Conservation (phyloP, 345 rosid genomes). For the Pelargonium nanum region DNA sequence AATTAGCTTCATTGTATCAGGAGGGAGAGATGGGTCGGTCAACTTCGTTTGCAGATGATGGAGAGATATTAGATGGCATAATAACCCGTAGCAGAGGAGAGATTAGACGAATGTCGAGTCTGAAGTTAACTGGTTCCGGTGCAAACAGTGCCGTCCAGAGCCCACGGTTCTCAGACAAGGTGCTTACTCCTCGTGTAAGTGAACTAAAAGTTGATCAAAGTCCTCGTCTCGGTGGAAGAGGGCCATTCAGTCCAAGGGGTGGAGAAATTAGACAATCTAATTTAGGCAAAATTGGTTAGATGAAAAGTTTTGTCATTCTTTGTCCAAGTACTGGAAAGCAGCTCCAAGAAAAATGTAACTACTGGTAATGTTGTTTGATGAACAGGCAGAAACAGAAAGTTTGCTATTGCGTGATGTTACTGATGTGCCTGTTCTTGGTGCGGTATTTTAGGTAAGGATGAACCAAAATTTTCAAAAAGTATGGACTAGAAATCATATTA, state of each 20-base stretch:
- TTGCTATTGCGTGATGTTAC: too few species aligned
- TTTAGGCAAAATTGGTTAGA: constrained; percentile 4
- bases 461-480: too few species aligned
- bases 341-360: too few species aligned
- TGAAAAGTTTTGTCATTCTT: background rate
- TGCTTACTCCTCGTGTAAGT: constrained; percentile 42
- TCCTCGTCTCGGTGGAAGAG: constrained; percentile 49
- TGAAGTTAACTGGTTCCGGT: constrained; percentile 33
- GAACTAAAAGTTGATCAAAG: constrained; percentile 42
- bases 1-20: too few species aligned
- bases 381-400: too few species aligned
- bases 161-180: constrained; percentile 51
- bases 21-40: constrained; percentile 55
- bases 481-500: too few species aligned
- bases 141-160: constrained; percentile 36
- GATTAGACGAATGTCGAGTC: constrained; percentile 55
- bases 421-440: too few species aligned
- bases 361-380: too few species aligned
- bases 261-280: constrained; percentile 47
- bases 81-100: constrained; percentile 84
- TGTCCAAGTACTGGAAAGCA: too few species aligned
- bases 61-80: constrained; percentile 71
- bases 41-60: constrained; percentile 54
- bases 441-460: too few species aligned
- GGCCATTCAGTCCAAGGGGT: constrained; percentile 46